These are phyloP conservation scores for Agaricus bisporus DNA, from an alignment of 768 basidiomycete genomes.

Conservation along the genomic window DNA sequence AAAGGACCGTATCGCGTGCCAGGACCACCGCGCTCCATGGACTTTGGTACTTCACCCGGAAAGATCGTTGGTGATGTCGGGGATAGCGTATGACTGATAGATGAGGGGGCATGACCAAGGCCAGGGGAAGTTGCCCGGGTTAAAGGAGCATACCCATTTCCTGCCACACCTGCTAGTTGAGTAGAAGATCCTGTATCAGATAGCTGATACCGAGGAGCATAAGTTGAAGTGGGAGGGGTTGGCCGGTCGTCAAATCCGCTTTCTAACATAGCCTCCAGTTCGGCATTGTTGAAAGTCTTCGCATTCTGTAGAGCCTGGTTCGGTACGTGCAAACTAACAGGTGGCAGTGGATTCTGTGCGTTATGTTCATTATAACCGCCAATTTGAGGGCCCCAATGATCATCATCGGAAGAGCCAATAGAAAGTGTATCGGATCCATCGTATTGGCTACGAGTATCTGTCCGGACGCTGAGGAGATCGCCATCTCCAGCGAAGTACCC, in stretches of 20 bases:
- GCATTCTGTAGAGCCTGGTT: conserved; percentile 31
- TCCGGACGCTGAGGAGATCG: conserved; percentile 50
- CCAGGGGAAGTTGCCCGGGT: conserved; percentile 44
- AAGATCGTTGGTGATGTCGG: conserved; percentile 34
- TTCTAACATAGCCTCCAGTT: conserved; percentile 91
- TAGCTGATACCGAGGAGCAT: conserved; percentile 56
- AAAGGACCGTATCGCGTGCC: conserved; percentile 46
- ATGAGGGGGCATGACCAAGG: conserved; percentile 13
- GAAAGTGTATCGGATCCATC: conserved; percentile 81
- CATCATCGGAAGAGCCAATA: conserved; percentile 83
- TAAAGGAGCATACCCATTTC: conserved; percentile 53
- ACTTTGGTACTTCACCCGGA: conserved; percentile 16
- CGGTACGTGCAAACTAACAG: conserved; percentile 56
- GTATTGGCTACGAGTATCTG: conserved; percentile 55
- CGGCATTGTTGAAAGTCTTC: conserved; percentile 56
- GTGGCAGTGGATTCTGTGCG: conserved; percentile 76
- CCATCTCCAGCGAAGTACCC: conserved; percentile 61
- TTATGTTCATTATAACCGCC: conserved; percentile 92
- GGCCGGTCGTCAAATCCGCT: conserved; percentile 77
- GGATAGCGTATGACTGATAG: conserved; percentile 28
- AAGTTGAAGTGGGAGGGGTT: conserved; percentile 39
- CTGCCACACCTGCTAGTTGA: conserved; percentile 32
- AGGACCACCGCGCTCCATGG: conserved; percentile 17
- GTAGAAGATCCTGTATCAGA: conserved; percentile 43
- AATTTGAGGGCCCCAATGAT: conserved; percentile 93